Evolutionary conservation across 78 protist genomes (phyloP).

Genomic region (Dictyostelium citrinum): DNA sequence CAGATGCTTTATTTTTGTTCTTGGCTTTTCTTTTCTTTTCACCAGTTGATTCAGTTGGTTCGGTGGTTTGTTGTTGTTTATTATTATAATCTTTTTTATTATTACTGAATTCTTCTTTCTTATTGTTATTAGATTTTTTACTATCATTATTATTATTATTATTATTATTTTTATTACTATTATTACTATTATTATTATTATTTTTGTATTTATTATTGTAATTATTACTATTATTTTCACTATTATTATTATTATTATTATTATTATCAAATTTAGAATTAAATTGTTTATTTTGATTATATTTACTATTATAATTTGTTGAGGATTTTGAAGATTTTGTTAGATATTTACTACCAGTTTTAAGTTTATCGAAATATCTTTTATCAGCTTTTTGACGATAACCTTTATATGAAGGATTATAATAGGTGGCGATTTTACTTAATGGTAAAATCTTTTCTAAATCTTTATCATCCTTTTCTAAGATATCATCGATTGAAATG

Average conservation of each 20-base stretch:
- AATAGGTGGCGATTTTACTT: slow-evolving; percentile 22
- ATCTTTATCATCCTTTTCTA: slow-evolving; percentile 56
- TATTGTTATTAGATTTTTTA: neutral
- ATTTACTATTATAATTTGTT: neutral
- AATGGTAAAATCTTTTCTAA: slow-evolving; percentile 43
- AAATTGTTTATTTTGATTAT: neutral
- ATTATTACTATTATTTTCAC: neutral
- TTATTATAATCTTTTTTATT: neutral
- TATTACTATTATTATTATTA: neutral
- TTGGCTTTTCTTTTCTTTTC: slow-evolving; percentile 45
- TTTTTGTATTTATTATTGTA: neutral
- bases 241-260: neutral
- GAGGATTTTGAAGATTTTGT: slow-evolving; percentile 26
- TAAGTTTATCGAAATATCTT: neutral
- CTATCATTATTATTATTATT: neutral
- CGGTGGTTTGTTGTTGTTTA: neutral
- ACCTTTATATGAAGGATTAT: neutral
- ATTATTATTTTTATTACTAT: neutral
- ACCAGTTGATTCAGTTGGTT: neutral
- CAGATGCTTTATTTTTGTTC: slow-evolving; percentile 26
- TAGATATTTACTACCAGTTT: neutral
- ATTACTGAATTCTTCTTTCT: neutral
- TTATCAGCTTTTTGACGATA: slow-evolving; percentile 13
- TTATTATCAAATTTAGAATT: neutral
- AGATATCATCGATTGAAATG: slow-evolving; percentile 47